These are phyloP conservation scores for Xylaria curta DNA, from an alignment of 495 filamentous ascomycete species.

Conservation along the genomic window DNA sequence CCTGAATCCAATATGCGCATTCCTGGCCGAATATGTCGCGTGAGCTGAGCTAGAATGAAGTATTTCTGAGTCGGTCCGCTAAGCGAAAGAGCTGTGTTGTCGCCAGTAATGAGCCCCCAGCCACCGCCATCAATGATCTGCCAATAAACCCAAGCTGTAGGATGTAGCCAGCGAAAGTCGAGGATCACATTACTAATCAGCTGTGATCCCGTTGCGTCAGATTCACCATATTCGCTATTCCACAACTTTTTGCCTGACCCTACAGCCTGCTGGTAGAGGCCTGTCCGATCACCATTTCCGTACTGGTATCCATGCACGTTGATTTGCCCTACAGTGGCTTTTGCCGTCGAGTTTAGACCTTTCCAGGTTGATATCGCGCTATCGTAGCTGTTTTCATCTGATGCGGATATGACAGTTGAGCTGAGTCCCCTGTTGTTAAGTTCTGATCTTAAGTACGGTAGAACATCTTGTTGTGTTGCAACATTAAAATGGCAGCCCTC, in stretches of 20 bases:
- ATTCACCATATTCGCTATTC: constrained; percentile 51
- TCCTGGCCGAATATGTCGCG: constrained; percentile 43
- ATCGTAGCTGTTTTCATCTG: constrained; percentile 44
- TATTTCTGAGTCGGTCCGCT: constrained; percentile 43
- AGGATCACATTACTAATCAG: constrained; percentile 45
- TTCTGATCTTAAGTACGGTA: constrained; percentile 36
- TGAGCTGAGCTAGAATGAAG: constrained; percentile 45
- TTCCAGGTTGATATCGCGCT: constrained; percentile 40
- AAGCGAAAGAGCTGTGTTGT: constrained; percentile 40
- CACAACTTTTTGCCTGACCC: constrained; percentile 41
- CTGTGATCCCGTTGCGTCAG: constrained; percentile 40
- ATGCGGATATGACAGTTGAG: constrained; percentile 37
- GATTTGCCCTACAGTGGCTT: constrained; percentile 35
- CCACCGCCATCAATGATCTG: constrained; percentile 45
- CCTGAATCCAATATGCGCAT: constrained; percentile 47
- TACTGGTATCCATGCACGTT: constrained; percentile 52
- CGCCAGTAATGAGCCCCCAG: constrained; percentile 45
- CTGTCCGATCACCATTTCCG: constrained; percentile 35
- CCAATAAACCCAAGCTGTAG: constrained; percentile 52
- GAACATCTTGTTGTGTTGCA: constrained; percentile 32
- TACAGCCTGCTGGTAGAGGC: constrained; percentile 32
- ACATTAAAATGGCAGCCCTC: constrained; percentile 46
- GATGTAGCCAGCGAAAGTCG: constrained; percentile 45
- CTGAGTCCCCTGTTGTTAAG: constrained; percentile 39
- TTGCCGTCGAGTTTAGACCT: constrained; percentile 34